Evolutionary conservation across 2,329 filamentous ascomycete species (phyloP).

Genomic region (Pyrenophora seminiperda): DNA sequence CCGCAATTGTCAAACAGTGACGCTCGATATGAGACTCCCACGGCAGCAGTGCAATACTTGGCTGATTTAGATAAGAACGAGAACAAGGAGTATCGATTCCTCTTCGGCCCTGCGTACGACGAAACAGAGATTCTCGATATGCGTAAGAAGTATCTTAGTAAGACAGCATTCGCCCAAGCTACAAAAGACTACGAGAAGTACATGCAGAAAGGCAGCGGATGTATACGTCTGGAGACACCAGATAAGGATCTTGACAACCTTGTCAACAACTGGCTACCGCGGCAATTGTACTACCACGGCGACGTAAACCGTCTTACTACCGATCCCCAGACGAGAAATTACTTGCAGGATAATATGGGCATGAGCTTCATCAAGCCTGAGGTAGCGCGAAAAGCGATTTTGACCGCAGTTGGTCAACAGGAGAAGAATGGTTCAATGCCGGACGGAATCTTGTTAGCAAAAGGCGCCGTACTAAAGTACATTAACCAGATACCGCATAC

Average conservation of each 20-base stretch:
- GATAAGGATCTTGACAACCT: conserved; percentile 62
- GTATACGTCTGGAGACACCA: conserved; percentile 59
- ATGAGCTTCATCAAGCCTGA: conserved; percentile 62
- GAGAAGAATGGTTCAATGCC: conserved; percentile 63
- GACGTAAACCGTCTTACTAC: conserved; percentile 64
- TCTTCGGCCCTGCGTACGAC: conserved; percentile 61
- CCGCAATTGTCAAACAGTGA: conserved; percentile 53
- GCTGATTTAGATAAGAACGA: conserved; percentile 49
- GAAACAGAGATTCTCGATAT: conserved; percentile 57
- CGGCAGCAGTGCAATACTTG: conserved; percentile 60
- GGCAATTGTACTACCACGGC: conserved; percentile 64
- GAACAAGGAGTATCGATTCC: conserved; percentile 57
- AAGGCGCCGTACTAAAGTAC: conserved; percentile 63
- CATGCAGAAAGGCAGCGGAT: conserved; percentile 58
- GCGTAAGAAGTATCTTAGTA: conserved; percentile 56
- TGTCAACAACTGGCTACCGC: conserved; percentile 64
- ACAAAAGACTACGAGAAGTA: conserved; percentile 58
- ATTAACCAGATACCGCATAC: conserved; percentile 67
- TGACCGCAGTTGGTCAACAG: conserved; percentile 60
- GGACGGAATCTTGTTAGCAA: conserved; percentile 60
- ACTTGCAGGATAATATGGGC: conserved; percentile 65
- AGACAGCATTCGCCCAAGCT: conserved; percentile 55
- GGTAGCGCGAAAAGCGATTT: conserved; percentile 56
- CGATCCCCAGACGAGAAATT: conserved; percentile 64
- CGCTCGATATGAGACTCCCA: conserved; percentile 62